phyloP scores from a whole-genome alignment of 2,329 filamentous ascomycete genomes.

The Colletotrichum echinochloae region DNA sequence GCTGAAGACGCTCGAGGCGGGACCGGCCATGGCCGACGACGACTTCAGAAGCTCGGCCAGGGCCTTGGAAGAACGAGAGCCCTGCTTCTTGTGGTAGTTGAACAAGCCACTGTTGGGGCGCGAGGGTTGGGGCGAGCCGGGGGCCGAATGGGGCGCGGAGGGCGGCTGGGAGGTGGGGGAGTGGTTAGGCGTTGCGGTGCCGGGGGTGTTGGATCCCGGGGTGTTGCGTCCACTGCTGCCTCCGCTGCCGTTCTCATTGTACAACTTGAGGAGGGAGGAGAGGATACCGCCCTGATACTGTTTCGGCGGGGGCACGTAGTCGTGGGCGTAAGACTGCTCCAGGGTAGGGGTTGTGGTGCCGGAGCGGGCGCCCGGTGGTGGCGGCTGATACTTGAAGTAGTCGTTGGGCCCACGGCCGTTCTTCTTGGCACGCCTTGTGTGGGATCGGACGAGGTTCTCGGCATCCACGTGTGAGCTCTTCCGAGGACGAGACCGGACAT shows the following conservation, averaged over 20 bases:
- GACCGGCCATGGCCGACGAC: slow-evolving; percentile 63
- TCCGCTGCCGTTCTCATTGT: slow-evolving; percentile 60
- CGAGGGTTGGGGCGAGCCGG: slow-evolving; percentile 47
- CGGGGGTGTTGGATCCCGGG: slow-evolving; percentile 54
- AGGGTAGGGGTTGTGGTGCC: slow-evolving; percentile 53
- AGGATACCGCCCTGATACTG: slow-evolving; percentile 81
- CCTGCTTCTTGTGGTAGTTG: slow-evolving; percentile 55
- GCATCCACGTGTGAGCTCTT: slow-evolving; percentile 43
- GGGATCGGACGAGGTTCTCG: slow-evolving; percentile 52
- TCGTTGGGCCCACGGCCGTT: slow-evolving; percentile 40
- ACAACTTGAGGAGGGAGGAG: slow-evolving; percentile 77
- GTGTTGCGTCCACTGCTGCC: slow-evolving; percentile 57
- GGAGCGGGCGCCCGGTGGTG: slow-evolving; percentile 46
- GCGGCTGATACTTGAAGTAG: slow-evolving; percentile 47
- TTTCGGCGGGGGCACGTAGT: slow-evolving; percentile 74
- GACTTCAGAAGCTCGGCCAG: slow-evolving; percentile 66
- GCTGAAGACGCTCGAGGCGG: slow-evolving; percentile 58
- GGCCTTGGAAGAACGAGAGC: slow-evolving; percentile 58
- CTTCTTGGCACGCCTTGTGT: slow-evolving; percentile 47
- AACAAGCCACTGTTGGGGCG: slow-evolving; percentile 55
- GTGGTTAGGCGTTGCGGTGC: slow-evolving; percentile 55
- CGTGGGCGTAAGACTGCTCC: slow-evolving; percentile 62
- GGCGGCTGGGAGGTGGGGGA: slow-evolving; percentile 58
- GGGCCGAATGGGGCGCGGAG: slow-evolving; percentile 46
- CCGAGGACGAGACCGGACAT: slow-evolving; percentile 30